Percentiles rank a stretch among this genome's conserved stretches.
These are phyloP conservation scores for Platanthera zijinensis DNA, from an alignment of 106 monocot genomes.

Conservation along the genomic window DNA sequence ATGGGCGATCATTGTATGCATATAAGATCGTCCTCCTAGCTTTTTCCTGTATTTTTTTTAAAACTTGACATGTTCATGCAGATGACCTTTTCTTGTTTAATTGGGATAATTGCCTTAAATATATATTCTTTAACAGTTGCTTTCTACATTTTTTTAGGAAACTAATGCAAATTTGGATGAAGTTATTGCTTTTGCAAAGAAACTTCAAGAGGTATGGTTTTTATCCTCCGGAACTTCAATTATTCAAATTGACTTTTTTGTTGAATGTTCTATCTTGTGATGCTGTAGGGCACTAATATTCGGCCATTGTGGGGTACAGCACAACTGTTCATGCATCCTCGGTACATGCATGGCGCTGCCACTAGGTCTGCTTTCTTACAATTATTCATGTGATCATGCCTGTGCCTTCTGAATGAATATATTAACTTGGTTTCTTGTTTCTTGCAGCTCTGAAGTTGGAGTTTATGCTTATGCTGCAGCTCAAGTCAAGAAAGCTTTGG, in stretches of 20 bases:
- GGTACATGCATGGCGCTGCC: slow-evolving; percentile 99
- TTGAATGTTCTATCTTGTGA: background rate
- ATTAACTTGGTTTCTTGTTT: background rate
- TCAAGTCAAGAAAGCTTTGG: slow-evolving; percentile 97
- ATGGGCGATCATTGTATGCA: too few relatives aligned
- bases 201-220: slow-evolving; percentile 56
- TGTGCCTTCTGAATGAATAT: background rate
- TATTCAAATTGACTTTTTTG: background rate
- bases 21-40: too few relatives aligned
- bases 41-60: too few relatives aligned
- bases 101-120: background rate
- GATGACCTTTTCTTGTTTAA: background rate
- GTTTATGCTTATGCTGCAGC: slow-evolving; percentile 98
- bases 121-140: background rate
- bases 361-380: slow-evolving; percentile 51
- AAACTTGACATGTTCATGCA: too few relatives aligned
- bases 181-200: slow-evolving; percentile 70
- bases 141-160: slow-evolving; percentile 38
- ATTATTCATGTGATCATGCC: background rate
- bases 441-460: slow-evolving; percentile 68
- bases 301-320: slow-evolving; percentile 96
- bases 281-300: slow-evolving; percentile 56
- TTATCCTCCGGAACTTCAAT: background rate
- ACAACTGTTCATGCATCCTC: slow-evolving; percentile 90
- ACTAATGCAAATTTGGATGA: slow-evolving; percentile 96